Conservation (phyloP, 352 stramenopile species). For the Halophytophthora polymorphica region DNA sequence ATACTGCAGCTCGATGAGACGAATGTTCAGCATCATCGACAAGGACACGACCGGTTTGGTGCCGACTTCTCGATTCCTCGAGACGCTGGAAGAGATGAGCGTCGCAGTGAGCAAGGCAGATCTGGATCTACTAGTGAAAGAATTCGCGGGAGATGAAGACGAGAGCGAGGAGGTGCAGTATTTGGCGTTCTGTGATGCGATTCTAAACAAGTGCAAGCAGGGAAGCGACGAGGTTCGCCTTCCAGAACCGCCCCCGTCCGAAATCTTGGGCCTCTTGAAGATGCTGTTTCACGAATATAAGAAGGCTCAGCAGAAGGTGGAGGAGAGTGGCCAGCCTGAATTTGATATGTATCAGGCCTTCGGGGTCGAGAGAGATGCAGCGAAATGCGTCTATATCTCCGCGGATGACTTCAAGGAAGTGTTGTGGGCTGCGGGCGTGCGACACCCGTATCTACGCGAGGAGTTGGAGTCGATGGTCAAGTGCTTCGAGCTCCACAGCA, state of each 20-base stretch:
- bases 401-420: slow-evolving; percentile 70
- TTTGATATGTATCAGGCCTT: slow-evolving; percentile 54
- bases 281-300: slow-evolving; percentile 43
- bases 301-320: slow-evolving; percentile 16
- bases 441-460: slow-evolving; percentile 67
- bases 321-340: slow-evolving; percentile 19
- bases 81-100: slow-evolving; percentile 65
- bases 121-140: slow-evolving; percentile 37
- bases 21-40: slow-evolving; percentile 82
- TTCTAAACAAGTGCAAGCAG: slow-evolving; percentile 45
- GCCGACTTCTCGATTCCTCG: slow-evolving; percentile 38
- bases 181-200: slow-evolving; percentile 51
- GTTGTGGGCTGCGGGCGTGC: slow-evolving; percentile 57
- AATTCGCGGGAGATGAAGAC: slow-evolving; percentile 36
- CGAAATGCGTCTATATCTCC: slow-evolving; percentile 37
- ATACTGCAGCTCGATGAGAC: slow-evolving; percentile 67
- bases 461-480: slow-evolving; percentile 55
- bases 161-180: slow-evolving; percentile 39
- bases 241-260: slow-evolving; percentile 27
- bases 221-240: slow-evolving; percentile 20
- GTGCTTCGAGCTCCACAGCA: slow-evolving; percentile 46
- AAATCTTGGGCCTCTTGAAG: slow-evolving; percentile 52
- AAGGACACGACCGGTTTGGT: slow-evolving; percentile 62
- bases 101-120: slow-evolving; percentile 36
- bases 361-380: slow-evolving; percentile 32